Conservation (phyloP, 1,139 yeast species). For the Taphrina deformans region DNA sequence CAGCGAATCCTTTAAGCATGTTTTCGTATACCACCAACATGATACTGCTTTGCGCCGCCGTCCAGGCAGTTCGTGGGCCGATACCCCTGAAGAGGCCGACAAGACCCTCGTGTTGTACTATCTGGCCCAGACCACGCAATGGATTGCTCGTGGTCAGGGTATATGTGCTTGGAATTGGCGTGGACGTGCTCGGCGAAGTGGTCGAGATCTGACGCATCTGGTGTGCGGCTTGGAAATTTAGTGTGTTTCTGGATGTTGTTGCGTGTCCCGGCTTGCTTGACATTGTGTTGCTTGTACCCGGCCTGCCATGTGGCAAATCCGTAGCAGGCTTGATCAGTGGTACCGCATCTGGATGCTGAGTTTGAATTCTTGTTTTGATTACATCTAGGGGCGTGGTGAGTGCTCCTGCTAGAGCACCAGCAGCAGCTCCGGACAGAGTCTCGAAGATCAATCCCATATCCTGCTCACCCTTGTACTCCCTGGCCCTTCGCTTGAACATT, state of each 20-base stretch:
- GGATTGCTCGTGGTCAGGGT: conserved; percentile 43
- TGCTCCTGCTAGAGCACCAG: conserved; percentile 90
- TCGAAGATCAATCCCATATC: conserved; percentile 61
- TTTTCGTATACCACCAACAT: conserved; percentile 84
- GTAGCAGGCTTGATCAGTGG: neutral
- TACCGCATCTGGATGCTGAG: conserved; percentile 50
- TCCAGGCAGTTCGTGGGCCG: conserved; percentile 95
- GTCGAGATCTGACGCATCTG: conserved; percentile 37
- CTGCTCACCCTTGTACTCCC: conserved; percentile 43
- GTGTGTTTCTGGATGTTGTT: conserved; percentile 7
- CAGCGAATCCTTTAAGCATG: conserved; percentile 38
- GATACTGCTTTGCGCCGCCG: conserved; percentile 89
- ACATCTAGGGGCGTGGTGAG: conserved; percentile 83
- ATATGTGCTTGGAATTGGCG: conserved; percentile 38
- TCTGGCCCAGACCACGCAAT: conserved; percentile 59
- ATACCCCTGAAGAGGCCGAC: conserved; percentile 87
- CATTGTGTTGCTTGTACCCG: neutral
- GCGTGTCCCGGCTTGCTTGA: neutral
- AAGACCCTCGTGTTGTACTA: conserved; percentile 73
- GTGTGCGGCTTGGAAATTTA: conserved; percentile 30
- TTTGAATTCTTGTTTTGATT: conserved; percentile 88
- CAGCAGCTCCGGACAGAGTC: conserved; percentile 84
- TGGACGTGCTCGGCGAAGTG: conserved; percentile 41
- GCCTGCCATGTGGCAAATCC: neutral
- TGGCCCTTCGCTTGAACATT: conserved; percentile 45